Evolutionary conservation across 2,329 filamentous ascomycete genomes (phyloP).

Genomic region (Annulohypoxylon truncatum): DNA sequence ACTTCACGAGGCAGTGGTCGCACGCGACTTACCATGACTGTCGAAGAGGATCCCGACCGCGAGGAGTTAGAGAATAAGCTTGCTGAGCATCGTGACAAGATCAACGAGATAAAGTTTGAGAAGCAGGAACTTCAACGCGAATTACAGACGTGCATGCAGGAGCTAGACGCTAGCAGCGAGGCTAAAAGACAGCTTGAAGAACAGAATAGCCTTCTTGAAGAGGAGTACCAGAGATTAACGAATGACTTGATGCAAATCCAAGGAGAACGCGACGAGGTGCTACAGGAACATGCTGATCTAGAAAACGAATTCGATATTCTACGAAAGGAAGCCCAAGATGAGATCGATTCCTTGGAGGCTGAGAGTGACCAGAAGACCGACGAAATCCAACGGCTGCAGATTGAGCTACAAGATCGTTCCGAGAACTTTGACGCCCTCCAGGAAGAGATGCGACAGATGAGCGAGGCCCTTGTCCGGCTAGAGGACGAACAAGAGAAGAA

Average conservation of each 20-base stretch:
- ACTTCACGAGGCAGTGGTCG: conserved; percentile 78
- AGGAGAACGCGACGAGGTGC: conserved; percentile 85
- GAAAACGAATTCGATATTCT: conserved; percentile 71
- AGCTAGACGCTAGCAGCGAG: conserved; percentile 79
- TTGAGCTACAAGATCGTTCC: conserved; percentile 78
- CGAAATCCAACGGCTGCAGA: conserved; percentile 75
- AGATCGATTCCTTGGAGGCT: conserved; percentile 74
- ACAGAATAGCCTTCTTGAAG: conserved; percentile 72
- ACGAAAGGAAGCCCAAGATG: conserved; percentile 72
- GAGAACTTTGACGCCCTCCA: conserved; percentile 95
- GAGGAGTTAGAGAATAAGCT: conserved; percentile 89
- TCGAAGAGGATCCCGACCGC: conserved; percentile 83
- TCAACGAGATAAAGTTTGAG: conserved; percentile 86
- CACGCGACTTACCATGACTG: conserved; percentile 69
- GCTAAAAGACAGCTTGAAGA: conserved; percentile 71
- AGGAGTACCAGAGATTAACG: conserved; percentile 82
- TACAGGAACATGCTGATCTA: conserved; percentile 71
- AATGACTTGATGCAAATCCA: conserved; percentile 84
- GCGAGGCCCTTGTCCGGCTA: conserved; percentile 84
- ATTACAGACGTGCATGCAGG: conserved; percentile 80
- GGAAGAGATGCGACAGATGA: conserved; percentile 91
- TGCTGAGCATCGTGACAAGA: conserved; percentile 84
- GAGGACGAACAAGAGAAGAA: conserved; percentile 91
- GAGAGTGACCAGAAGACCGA: conserved; percentile 79
- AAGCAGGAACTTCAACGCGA: conserved; percentile 90